phyloP scores from a whole-genome alignment of 805 yeast genomes.

The baker's yeast (Saccharomyces cerevisiae) region DNA sequence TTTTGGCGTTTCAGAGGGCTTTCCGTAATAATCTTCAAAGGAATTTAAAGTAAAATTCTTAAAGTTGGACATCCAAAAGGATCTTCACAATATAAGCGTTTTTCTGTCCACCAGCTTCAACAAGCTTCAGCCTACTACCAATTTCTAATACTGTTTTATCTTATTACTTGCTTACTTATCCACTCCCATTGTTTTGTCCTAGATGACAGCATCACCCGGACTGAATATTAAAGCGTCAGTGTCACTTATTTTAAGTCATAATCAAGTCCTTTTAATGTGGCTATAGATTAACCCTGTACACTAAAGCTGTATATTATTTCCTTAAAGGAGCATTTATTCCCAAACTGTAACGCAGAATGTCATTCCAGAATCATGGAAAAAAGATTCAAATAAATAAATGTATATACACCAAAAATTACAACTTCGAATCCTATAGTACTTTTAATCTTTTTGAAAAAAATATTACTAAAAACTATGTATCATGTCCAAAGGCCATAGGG shows the following conservation, averaged over 20 bases:
- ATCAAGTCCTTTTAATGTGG: too few species aligned
- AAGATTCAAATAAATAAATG: too few species aligned
- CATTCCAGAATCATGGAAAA: too few species aligned
- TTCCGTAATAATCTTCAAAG: not conserved
- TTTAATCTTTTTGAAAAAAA: not conserved
- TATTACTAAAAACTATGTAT: not conserved
- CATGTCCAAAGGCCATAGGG: not conserved
- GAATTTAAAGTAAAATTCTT: not conserved
- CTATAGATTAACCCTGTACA: too few species aligned
- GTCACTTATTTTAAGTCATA: not conserved
- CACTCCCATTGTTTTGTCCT: not conserved
- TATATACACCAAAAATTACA: too few species aligned
- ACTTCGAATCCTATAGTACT: too few species aligned
- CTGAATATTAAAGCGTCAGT: not conserved
- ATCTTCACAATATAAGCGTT: not conserved
- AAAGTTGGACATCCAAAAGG: not conserved
- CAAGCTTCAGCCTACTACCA: not conserved
- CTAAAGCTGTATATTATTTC: too few species aligned
- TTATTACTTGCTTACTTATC: not conserved
- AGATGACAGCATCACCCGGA: not conserved
- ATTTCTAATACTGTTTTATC: not conserved
- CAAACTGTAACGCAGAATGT: too few species aligned
- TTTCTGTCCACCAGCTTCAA: not conserved
- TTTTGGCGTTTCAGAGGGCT: not conserved
- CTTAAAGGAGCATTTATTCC: too few species aligned